These are phyloP conservation scores for Musa itinerans DNA, from an alignment of 176 grass and related monocot genomes.

Conservation along the genomic window DNA sequence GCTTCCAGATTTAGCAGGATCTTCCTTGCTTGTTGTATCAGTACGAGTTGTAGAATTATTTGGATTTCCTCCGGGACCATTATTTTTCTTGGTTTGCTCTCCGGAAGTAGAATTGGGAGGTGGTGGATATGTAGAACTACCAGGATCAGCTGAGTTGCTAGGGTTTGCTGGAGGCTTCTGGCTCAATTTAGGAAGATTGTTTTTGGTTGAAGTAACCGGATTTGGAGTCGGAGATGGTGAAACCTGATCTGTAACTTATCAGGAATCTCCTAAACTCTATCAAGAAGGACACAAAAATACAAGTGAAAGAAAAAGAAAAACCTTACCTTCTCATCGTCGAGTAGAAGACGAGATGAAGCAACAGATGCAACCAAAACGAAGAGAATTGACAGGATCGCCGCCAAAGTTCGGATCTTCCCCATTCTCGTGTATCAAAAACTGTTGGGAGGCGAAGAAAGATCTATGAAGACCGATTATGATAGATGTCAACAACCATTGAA, in stretches of 20 bases:
- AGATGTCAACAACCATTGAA: no score
- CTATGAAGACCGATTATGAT: not conserved
- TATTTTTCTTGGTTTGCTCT: not conserved
- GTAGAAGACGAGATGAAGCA: conserved; percentile 28
- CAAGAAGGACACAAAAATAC: not conserved
- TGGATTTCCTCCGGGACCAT: not conserved
- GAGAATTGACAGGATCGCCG: conserved; percentile 4
- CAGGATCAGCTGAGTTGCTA: not conserved
- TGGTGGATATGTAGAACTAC: not conserved
- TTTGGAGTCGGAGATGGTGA: not conserved
- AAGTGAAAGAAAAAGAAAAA: not conserved
- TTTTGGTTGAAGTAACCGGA: not conserved
- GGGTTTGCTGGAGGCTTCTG: not conserved
- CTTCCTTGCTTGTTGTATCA: not conserved
- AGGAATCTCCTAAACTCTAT: conserved; percentile 2
- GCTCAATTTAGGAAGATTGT: not conserved
- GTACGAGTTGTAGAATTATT: not conserved
- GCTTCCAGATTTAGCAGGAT: not conserved
- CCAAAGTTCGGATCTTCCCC: conserved; percentile 7
- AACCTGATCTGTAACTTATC: not conserved
- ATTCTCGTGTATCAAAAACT: conserved; percentile 3
- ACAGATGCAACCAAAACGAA: conserved; percentile 7
- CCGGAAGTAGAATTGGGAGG: not conserved
- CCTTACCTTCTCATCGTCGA: conserved; percentile 27
- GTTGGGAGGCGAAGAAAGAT: conserved; percentile 1